phyloP scores from a whole-genome alignment of 768 basidiomycete species.

The Mycena galopus region DNA sequence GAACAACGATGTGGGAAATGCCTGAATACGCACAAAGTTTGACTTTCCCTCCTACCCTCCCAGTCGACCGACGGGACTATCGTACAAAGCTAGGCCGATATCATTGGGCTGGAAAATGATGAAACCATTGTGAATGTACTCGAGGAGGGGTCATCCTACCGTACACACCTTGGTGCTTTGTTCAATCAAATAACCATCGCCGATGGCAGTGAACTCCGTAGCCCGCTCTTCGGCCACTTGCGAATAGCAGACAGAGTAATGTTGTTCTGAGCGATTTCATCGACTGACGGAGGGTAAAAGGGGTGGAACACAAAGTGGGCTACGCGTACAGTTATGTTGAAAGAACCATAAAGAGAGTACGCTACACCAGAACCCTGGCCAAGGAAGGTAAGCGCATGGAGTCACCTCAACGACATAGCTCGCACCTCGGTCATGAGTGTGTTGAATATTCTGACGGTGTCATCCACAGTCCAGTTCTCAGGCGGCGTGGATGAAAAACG shows the following conservation, averaged over 20 bases:
- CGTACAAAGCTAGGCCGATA: conserved; percentile 10
- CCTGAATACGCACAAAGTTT: conserved; percentile 35
- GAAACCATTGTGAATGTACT: too few species aligned
- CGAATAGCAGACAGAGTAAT: too few species aligned
- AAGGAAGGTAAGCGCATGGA: background rate
- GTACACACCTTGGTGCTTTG: background rate
- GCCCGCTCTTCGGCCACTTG: too few species aligned
- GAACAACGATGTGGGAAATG: background rate
- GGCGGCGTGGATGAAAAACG: background rate
- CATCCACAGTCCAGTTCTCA: background rate
- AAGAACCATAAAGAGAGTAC: too few species aligned
- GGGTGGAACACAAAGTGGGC: too few species aligned
- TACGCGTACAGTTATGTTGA: too few species aligned
- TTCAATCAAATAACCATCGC: background rate
- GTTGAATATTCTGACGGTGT: background rate
- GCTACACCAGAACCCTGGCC: too few species aligned
- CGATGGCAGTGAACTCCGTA: background rate
- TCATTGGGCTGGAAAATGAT: conserved; percentile 32
- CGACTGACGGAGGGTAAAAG: too few species aligned
- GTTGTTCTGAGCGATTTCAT: too few species aligned
- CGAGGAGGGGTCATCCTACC: too few species aligned
- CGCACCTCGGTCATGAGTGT: background rate
- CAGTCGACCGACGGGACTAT: conserved; percentile 10
- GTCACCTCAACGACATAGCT: background rate
- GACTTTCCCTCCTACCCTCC: conserved; percentile 12